These are phyloP conservation scores for Neospora caninum DNA, from an alignment of 169 alveolate genomes.

Conservation along the genomic window DNA sequence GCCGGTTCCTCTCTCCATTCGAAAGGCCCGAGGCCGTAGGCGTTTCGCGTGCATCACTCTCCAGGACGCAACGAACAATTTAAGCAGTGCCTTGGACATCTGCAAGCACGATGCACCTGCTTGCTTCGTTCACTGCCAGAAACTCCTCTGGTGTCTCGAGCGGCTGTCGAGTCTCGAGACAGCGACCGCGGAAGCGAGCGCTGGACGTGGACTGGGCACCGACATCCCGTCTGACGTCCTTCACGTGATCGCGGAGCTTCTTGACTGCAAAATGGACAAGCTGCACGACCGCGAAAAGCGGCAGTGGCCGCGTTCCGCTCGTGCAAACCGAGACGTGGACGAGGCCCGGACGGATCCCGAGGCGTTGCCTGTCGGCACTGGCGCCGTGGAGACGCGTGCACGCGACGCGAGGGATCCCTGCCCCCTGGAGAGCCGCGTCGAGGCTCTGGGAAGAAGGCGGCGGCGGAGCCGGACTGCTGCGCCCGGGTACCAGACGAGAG, in stretches of 20 bases:
- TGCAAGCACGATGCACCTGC: not conserved
- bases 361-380: not conserved
- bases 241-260: not conserved
- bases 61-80: not conserved
- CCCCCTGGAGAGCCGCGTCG: not conserved
- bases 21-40: not conserved
- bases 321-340: not conserved
- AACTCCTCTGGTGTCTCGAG: not conserved
- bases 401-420: not conserved
- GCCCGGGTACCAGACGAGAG: no score
- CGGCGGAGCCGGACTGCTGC: not conserved
- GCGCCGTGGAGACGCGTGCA: not conserved
- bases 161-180: not conserved
- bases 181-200: not conserved
- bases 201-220: not conserved
- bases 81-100: not conserved
- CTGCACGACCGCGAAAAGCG: not conserved
- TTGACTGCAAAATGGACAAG: not conserved
- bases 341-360: not conserved
- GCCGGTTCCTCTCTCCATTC: not conserved
- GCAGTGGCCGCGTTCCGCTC: not conserved
- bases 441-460: not conserved
- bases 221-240: not conserved
- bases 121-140: not conserved
- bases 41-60: not conserved